Evolutionary conservation across 225 moss, liverwort and hornwort genomes (phyloP), one percentile per base, ranked within the genome.

Genomic region (Bryum argenteum): DNA sequence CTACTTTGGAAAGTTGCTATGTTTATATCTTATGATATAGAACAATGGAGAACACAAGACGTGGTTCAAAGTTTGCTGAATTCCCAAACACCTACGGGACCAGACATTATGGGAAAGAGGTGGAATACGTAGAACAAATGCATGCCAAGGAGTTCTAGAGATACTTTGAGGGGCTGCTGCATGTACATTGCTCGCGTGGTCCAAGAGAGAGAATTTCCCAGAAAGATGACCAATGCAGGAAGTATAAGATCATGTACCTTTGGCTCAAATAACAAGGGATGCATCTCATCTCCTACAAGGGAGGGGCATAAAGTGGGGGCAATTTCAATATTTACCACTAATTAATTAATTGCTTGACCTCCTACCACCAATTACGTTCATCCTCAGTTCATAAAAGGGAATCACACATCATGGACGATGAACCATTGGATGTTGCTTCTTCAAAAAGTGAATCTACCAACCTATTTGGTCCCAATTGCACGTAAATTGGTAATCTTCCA

Each of bases 331-430:
- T 19, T 59, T 51, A 22, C 10, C 39, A 58, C 19, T 5, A 52
- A 15, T 42, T 10, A 11, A 45, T 13, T 61, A 42, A 6, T 24
- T 24, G 51, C 19, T 40, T 41, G 3, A 5, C 19, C 26, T 18
- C 10, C n/a, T n/a, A 8, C 28, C 14, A 41, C 5, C 44, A 54
- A 42, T 10, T 56, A 33, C 56, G 20, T n/a, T n/a, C n/a, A 60
- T 9, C 20, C 45, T 23, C 2, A n/a, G 1, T 47, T 8, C 2
- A 9, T 20, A 0, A 0, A 26, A 51, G 26, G 5, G 43, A 44
- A 44, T 53, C 20, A 8, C 9, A 26, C 24, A 69, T 81, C 81
- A 73, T 81, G 64, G 23, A 23, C 1, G 13, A 54, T 8, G 45
- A 33, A 62, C n/a, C 40, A 73, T 65, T 77, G 81, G 41, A 40